phyloP scores from a whole-genome alignment of 148 eudicot species.

The Rhododendron ovatum region DNA sequence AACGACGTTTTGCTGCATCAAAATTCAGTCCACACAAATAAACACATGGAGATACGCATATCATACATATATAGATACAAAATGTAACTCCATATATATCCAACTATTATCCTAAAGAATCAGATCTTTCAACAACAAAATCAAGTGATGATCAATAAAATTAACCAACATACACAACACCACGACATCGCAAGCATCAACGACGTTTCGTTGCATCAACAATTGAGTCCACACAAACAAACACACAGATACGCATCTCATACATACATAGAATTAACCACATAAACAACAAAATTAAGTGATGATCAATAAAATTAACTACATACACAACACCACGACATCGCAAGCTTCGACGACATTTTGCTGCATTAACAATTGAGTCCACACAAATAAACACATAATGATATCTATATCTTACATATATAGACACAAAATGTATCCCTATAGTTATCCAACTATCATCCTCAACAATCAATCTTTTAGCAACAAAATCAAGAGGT shows the following conservation, averaged over 20 bases:
- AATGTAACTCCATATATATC: neutral
- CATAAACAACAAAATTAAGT: neutral
- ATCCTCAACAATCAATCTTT: neutral
- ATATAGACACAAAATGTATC: neutral
- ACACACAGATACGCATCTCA: neutral
- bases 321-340: constrained; percentile 34
- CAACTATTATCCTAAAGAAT: neutral
- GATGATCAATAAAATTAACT: neutral
- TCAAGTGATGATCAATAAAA: neutral
- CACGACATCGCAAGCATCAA: constrained; percentile 79
- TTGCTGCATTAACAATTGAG: constrained; percentile 51
- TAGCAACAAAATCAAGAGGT: neutral
- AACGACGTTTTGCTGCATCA: constrained; percentile 81
- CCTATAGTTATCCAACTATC: neutral
- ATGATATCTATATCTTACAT: neutral
- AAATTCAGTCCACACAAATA: constrained; percentile 6
- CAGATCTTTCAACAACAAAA: neutral
- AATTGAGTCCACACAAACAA: neutral
- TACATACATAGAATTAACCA: neutral
- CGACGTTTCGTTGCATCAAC: constrained; percentile 66
- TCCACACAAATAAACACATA: neutral
- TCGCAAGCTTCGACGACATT: constrained; percentile 73
- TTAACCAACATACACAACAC: neutral
- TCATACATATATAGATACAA: neutral
- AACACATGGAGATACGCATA: neutral